Evolutionary conservation across 352 stramenopile genomes (phyloP).

Genomic region (Thalassiosira livingstoniorum): DNA sequence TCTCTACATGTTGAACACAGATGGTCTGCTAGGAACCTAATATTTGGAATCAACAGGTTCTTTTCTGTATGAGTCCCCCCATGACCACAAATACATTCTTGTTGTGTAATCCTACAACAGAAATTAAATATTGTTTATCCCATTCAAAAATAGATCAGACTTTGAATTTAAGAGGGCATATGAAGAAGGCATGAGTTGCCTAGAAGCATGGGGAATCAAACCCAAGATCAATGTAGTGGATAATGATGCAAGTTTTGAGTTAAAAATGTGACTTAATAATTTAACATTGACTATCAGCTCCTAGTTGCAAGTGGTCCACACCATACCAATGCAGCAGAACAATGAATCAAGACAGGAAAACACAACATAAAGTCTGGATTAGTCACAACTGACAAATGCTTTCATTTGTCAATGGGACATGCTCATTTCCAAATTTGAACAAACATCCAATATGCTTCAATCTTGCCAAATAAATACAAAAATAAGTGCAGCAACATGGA

Average conservation of each 20-base stretch:
- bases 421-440: constrained; percentile 39
- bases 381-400: constrained; percentile 6
- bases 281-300: constrained; percentile 43
- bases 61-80: not conserved
- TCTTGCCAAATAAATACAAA: constrained; percentile 42
- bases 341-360: constrained; percentile 52
- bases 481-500: constrained; percentile 33
- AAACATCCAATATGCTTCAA: constrained; percentile 44
- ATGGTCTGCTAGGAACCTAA: too few species aligned
- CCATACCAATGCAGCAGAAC: constrained; percentile 50
- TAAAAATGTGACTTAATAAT: not conserved
- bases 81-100: constrained; percentile 14
- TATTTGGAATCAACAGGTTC: constrained; percentile 5
- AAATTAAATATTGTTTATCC: constrained; percentile 7
- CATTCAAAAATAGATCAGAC: not conserved
- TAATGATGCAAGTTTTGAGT: not conserved
- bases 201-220: constrained; percentile 4
- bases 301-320: constrained; percentile 31
- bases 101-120: not conserved
- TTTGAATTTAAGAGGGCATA: constrained; percentile 1
- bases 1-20: not conserved
- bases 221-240: constrained; percentile 10
- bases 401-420: constrained; percentile 48
- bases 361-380: constrained; percentile 51
- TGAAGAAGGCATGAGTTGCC: not conserved